Evolutionary conservation across 108 stramenopile genomes (phyloP), one percentile per base, ranked within the genome.

Genomic region (Nannochloropsis gaditana): DNA sequence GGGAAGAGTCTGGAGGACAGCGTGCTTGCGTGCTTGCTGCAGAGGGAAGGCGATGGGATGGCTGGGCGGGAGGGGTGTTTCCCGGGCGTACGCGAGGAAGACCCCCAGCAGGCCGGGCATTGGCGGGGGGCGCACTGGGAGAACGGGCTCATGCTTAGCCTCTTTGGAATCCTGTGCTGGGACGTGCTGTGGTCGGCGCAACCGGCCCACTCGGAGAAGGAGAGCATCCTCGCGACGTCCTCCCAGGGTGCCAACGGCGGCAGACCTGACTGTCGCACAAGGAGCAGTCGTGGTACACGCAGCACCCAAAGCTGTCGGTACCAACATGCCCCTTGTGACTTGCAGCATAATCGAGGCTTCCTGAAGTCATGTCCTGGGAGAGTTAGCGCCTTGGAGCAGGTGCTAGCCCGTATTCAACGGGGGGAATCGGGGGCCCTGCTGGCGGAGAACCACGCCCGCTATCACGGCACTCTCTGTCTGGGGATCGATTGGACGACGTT

Each of bases 81-180:
- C 19, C 19, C 15, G 59, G 59, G 8, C 15, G 2, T 15, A 6
- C 15, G 59, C 19, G 8, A 73, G 8, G 15, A 50, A 15, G 47
- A 50, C 11, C 11, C 11, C 11, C 10, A 15, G 47, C 47, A 50
- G 47, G 47, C 11, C 11, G 47, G 47, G 15, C 47, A 50, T 11
- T 50, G 59, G 59, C 59, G n/a, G n/a, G 59, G 59, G 59, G 59
- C 59, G 59, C 59, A 73, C 59, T 73, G 59, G 15, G 59, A 73
- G 59, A 73, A 73, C 59, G n/a, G n/a, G 15, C 15, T 73, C 59
- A 73, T 73, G 82, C 44, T 86, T 59, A 82, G 50, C 11, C 79
- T 86, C 8, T 86, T 86, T 81, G 86, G 82, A n/a, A 43, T 86
- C 43, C 81, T 82, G 11, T 86, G 86, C 50, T 86, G 86, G 86